phyloP scores from a whole-genome alignment of 345 rosid genomes.

The Ailanthus altissimus region DNA sequence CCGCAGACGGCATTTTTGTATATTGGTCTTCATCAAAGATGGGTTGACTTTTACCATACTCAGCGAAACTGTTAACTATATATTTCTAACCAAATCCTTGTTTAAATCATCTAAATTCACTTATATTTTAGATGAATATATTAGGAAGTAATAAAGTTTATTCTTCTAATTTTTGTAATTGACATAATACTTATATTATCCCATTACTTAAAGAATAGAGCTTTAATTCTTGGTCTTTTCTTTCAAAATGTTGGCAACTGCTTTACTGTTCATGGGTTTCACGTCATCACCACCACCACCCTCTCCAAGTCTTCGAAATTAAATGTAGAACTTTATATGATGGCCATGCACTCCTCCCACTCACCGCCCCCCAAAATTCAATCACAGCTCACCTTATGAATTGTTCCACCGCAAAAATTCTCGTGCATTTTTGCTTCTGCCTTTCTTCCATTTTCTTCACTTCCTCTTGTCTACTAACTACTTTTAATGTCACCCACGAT shows the following conservation, averaged over 20 bases:
- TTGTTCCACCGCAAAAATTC: conserved; percentile 33
- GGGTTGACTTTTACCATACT: too few species aligned
- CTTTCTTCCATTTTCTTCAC: neutral
- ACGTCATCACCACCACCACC: conserved; percentile 43
- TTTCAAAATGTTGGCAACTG: conserved; percentile 7
- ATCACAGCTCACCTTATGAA: neutral
- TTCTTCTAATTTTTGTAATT: too few species aligned
- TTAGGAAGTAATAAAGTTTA: too few species aligned
- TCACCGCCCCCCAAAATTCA: conserved; percentile 22
- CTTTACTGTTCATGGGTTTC: conserved; percentile 57
- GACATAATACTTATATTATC: too few species aligned
- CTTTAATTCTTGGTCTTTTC: neutral
- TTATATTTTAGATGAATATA: too few species aligned
- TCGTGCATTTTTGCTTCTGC: conserved; percentile 8
- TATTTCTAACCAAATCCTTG: too few species aligned
- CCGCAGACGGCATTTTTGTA: conserved; percentile 41
- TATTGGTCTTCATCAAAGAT: too few species aligned
- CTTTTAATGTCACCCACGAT: conserved; percentile 60
- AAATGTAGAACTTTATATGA: conserved; percentile 42
- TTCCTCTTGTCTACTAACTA: conserved; percentile 16
- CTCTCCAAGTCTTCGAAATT: conserved; percentile 8
- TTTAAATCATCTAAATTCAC: too few species aligned
- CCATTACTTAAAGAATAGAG: neutral
- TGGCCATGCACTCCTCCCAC: conserved; percentile 34
- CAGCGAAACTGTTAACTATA: too few species aligned